Evolutionary conservation across 2,329 filamentous ascomycete species (phyloP).

Genomic region (Ophiostoma perfectum): DNA sequence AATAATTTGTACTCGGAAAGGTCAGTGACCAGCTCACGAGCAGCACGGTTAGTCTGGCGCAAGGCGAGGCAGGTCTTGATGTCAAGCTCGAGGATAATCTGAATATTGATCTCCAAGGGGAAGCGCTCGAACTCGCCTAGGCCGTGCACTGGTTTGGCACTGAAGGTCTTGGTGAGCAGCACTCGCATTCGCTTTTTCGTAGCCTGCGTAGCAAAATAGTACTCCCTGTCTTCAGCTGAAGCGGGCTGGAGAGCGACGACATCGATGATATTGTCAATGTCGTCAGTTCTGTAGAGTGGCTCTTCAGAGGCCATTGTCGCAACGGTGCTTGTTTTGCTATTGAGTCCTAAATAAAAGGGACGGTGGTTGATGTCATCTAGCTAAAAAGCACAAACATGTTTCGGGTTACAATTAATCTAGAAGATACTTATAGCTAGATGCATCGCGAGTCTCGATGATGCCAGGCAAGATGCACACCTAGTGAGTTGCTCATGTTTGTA

Average conservation of each 20-base stretch:
- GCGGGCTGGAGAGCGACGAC: not conserved
- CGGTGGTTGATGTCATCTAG: too few relatives aligned
- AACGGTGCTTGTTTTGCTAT: not conserved
- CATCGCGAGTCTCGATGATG: not conserved
- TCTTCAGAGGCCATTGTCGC: not conserved
- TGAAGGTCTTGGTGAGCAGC: not conserved
- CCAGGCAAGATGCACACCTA: not conserved
- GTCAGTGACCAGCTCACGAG: conserved; percentile 7
- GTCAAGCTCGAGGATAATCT: conserved; percentile 13
- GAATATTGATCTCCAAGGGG: conserved; percentile 14
- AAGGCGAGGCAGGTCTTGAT: conserved; percentile 15
- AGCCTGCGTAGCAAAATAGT: not conserved
- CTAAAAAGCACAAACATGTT: too few relatives aligned
- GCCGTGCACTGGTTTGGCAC: not conserved
- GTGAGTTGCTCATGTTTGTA: not conserved
- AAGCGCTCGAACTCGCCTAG: conserved; percentile 15
- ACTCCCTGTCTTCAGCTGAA: not conserved
- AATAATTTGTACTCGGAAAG: conserved; percentile 11
- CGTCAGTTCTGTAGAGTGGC: not conserved
- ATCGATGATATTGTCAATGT: not conserved
- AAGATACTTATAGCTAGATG: conserved; percentile 6
- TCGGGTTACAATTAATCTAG: too few relatives aligned
- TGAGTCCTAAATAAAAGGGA: not conserved
- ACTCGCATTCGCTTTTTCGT: too few relatives aligned
- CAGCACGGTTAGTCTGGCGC: conserved; percentile 18